phyloP scores from a whole-genome alignment of 805 yeast species.

The Priceomyces carsonii region DNA sequence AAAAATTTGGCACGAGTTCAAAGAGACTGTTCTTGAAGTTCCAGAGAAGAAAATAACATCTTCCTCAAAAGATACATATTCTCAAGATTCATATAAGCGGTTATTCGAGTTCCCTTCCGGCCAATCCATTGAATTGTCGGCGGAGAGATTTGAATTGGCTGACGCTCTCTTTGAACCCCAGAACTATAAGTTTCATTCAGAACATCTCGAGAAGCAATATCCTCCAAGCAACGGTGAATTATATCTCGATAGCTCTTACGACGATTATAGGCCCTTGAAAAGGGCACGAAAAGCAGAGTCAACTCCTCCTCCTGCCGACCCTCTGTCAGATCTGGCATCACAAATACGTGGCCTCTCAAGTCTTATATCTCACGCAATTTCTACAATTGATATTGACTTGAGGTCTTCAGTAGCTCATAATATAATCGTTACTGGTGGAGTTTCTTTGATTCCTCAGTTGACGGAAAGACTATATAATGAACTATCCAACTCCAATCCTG shows the following conservation, averaged over 20 bases:
- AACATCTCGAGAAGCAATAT: slow-evolving; percentile 23
- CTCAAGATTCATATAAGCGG: slow-evolving; percentile 35
- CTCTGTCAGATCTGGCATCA: slow-evolving; percentile 8
- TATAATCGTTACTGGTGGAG: slow-evolving; percentile 83
- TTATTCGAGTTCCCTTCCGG: slow-evolving; percentile 79
- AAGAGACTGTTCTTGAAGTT: slow-evolving; percentile 65
- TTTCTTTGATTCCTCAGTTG: slow-evolving; percentile 77
- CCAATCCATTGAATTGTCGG: slow-evolving; percentile 58
- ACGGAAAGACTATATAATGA: slow-evolving; percentile 76
- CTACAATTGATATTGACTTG: slow-evolving; percentile 73
- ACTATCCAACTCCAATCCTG: slow-evolving; percentile 70
- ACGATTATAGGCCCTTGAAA: slow-evolving; percentile 75
- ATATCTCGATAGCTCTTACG: slow-evolving; percentile 43
- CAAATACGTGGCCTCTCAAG: slow-evolving; percentile 55
- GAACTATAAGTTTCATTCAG: slow-evolving; percentile 34
- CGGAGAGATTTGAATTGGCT: slow-evolving; percentile 62
- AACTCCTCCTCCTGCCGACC: slow-evolving; percentile 25
- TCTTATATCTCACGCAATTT: slow-evolving; percentile 55
- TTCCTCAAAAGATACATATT: slow-evolving; percentile 26
- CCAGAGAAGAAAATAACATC: slow-evolving; percentile 39
- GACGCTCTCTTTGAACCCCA: slow-evolving; percentile 74
- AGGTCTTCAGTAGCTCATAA: slow-evolving; percentile 87
- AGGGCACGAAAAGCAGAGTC: slow-evolving; percentile 49
- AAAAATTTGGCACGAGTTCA: slow-evolving; percentile 67
- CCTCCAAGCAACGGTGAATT: slow-evolving; percentile 54